Base-by-base conservation (phyloP, 2,329 filamentous ascomycete genomes). In the Bipolaris sorokiniana region DNA sequence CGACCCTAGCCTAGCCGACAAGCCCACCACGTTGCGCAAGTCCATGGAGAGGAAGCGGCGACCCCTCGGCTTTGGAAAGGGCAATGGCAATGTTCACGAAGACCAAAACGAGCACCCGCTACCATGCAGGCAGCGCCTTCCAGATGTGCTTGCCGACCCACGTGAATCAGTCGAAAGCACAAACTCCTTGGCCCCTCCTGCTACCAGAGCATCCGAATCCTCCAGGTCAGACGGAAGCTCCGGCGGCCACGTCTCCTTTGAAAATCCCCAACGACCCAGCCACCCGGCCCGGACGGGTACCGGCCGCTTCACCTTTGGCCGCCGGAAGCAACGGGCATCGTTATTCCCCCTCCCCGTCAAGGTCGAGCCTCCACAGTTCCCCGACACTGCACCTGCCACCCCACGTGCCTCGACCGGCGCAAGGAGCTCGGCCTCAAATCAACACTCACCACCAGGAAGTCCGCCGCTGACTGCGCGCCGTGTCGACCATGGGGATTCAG, bases 321-420 rank as follows among this genome's bases (percentile, higher is more conserved):
- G 92, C 50, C 84, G 92, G 62, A 90, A 88, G 59, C 74, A 76
- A 68, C 87, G 90, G 58, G 86, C 87, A 36, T 88, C 91, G 3
- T 80, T 98, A 34, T 98, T 98, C 69, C 93, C 94, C 56, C 82
- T 98, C n/a, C 92, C 92, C 38, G 88, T 94, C 62, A 92, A 90
- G 75, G 83, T 86, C 62, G 74, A 79, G 33, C 77, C 82, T 22
- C 77, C 75, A 18, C 70, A 86, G 77, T 66, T 71, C 79, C 59
- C 79, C 59, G 76, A 69, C 60, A 76, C 71, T 49, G 75, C 68
- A 65, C 82, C 56, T 76, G 81, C 49, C 81, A 83, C 75, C 3
- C 76, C 76, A 28, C 50, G 79, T 82, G 53, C 75, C 68, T 68
- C 78, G 69, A 69, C 78, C 60, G 62, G 77, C 73, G 76, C 65